Evolutionary conservation across 108 stramenopile genomes (phyloP).

Genomic region (Aurantiochytrium sp.): DNA sequence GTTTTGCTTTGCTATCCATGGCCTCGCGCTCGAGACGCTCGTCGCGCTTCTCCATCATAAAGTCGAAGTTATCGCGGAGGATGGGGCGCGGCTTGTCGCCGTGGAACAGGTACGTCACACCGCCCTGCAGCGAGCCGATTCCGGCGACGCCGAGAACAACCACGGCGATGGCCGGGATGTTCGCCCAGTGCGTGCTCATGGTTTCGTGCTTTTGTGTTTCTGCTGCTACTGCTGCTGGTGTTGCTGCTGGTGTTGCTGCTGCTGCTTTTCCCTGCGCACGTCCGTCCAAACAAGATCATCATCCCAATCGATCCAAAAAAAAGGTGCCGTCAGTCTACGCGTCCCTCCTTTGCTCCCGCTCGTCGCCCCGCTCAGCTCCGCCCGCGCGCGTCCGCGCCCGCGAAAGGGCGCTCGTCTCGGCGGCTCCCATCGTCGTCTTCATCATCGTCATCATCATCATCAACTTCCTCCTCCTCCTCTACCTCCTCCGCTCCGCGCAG

Average conservation of each 20-base stretch:
- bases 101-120: background rate
- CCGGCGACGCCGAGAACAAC: background rate
- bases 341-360: no score
- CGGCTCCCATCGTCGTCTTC: no score
- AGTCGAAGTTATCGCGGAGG: constrained; percentile 11
- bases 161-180: background rate
- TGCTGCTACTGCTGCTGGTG: background rate
- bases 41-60: background rate
- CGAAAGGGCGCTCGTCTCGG: no score
- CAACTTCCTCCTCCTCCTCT: no score
- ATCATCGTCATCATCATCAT: no score
- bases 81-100: constrained; percentile 15
- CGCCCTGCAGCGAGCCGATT: background rate
- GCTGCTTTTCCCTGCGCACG: background rate
- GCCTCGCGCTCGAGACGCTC: background rate
- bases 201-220: background rate
- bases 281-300: background rate
- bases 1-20: background rate
- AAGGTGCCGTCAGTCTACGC: no score
- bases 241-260: background rate
- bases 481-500: no score
- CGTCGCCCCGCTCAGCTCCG: no score
- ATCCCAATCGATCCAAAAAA: no score
- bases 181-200: background rate
- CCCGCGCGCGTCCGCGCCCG: no score